Evolutionary conservation across 805 yeast species (phyloP), one percentile per base, ranked within the genome.

Genomic region (Metschnikowia lunata): DNA sequence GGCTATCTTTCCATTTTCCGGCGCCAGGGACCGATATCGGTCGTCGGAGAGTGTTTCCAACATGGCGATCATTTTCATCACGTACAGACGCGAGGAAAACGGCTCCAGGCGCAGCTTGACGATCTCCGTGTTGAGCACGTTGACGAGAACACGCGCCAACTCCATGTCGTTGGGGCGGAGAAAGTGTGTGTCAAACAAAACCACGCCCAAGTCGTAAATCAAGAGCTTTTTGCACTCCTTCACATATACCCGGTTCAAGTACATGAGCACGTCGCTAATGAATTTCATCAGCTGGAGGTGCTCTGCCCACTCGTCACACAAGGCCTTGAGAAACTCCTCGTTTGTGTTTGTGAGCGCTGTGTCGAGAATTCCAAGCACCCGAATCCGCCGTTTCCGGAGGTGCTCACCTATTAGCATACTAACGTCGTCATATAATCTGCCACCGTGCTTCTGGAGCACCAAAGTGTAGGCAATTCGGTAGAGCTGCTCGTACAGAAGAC

Each of bases 211-310:
- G 57, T 89, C 96, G 57, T 82, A 83, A 2, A 84, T 72, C 45
- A 82, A 66, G 4, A 85, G 79, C 40, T 79, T 66, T 53, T 78
- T 82, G 43, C 72, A 69, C 50, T 84, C 90, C 51, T 79, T 82
- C 26, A 89, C 85, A 54, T 85, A 88, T 0, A 87, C 96, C 36
- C 95, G 75, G 58, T 89, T 95, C 58, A 90, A 63, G 57, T 89
- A 89, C 85, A 89, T 83, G 59, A 88, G 67, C 3, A 89, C 86
- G 61, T 90, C 96, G 54, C 90, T 78, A 36, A 88, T 77, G 75
- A 87, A 79, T 50, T 86, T 74, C 83, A 87, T 85, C 39, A 84
- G 74, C 33, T 81, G 72, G 32, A 82, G 61, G 59, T 85, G 91
- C 38, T 82, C 87, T 31, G 78, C 73, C 96, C 96, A 89, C 43